Percentiles rank a stretch among this genome's conserved stretches.
These are phyloP conservation scores for Aegilops tauschii DNA, from an alignment of 176 grass and related monocot genomes.

Conservation along the genomic window DNA sequence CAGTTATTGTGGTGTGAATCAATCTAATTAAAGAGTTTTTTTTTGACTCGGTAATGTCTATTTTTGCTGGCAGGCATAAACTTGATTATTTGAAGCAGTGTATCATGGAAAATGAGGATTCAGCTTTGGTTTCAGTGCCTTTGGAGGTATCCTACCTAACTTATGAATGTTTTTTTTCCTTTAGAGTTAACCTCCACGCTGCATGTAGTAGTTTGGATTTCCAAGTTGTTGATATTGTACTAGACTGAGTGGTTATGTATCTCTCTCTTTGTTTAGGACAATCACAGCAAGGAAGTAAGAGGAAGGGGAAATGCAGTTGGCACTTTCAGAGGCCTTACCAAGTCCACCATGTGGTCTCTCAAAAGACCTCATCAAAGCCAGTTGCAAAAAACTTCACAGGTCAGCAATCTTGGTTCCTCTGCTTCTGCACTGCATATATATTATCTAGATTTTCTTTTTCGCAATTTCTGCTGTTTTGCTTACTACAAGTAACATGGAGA, in stretches of 20 bases:
- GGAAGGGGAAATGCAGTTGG: background rate
- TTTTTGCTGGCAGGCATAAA: conserved; percentile 40
- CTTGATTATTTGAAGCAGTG: conserved; percentile 30
- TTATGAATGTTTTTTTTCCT: background rate
- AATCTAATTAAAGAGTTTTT: background rate
- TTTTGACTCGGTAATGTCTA: background rate
- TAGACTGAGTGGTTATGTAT: background rate
- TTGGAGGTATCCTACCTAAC: conserved; percentile 28
- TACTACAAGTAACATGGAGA: too few relatives aligned
- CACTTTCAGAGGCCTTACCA: conserved; percentile 24
- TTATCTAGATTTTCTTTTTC: background rate
- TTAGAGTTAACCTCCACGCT: background rate
- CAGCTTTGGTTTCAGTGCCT: conserved; percentile 43
- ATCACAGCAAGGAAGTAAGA: background rate
- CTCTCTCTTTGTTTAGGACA: conserved; percentile 37
- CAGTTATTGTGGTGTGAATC: background rate
- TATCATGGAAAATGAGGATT: conserved; percentile 40
- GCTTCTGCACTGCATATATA: background rate
- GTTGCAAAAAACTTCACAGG: conserved; percentile 50
- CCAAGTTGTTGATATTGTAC: background rate
- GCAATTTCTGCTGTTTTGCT: too few relatives aligned
- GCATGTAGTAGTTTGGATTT: background rate
- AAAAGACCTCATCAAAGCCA: conserved; percentile 59
- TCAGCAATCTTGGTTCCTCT: conserved; percentile 31
- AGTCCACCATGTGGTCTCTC: conserved; percentile 28